Evolutionary conservation across 352 stramenopile genomes (phyloP), one percentile per base, ranked within the genome.

Genomic region (Lagenidium giganteum): DNA sequence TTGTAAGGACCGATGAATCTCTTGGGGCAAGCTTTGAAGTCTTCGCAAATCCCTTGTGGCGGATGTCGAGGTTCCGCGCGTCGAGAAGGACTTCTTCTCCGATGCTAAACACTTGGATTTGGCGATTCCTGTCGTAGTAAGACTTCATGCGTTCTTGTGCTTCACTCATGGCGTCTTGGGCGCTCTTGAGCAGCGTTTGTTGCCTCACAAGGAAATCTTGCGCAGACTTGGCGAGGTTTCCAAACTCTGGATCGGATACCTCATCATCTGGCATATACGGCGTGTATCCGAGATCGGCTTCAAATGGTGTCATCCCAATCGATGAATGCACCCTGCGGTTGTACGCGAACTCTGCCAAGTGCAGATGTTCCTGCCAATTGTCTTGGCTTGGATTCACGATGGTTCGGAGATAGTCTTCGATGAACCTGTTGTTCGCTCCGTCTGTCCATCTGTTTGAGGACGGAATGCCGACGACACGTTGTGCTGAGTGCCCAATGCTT

Each of bases 1-100:
- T 18, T 26, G 39, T 54, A 54, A 0, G 45, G 44, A 12, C 45
- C 45, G 22, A 61, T 61, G 17, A 54, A 55, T n/a, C n/a, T 7
- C 45, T 21, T 4, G 52, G 24, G 2, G 40, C 28, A 7, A 61
- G 23, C 29, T 61, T 61, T 6, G 39, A 46, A 8, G 27, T 42
- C 17, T 46, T 41, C 0, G 18, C 33, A 1, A 36, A 43, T 13
- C 52, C 45, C 13, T 30, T n/a, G 23, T 61, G 40, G 18, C 8
- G 20, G 4, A 47, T 22, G 16, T 47, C 32, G 11, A 61, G n/a
- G n/a, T 61, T 54, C 14, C 29, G 37, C 2, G 52, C 55, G 18
- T 61, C 45, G 12, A 55, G 35, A 23, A 61, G 34, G 1, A 61
- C 45, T 36, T 33, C 13, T 27, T 61, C 45, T 12, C 34, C 36